phyloP scores from a whole-genome alignment of 768 basidiomycete species.

The Cubamyces lactineus region DNA sequence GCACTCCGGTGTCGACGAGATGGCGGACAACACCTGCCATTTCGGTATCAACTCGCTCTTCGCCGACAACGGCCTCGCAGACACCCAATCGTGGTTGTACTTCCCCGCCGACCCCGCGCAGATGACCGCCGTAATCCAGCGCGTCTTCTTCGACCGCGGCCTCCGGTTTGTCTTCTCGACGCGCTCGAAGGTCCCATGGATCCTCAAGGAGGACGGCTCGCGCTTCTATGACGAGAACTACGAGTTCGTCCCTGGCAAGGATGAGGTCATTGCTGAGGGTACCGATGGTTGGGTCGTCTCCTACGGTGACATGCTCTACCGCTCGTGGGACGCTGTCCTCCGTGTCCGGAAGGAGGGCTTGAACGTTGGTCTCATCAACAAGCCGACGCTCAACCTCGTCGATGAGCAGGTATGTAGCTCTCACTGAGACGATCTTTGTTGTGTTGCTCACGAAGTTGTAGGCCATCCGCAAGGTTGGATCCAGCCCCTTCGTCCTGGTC shows the following conservation, averaged over 20 bases:
- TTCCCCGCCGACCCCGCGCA: constrained; percentile 87
- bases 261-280: constrained; percentile 80
- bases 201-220: constrained; percentile 75
- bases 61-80: constrained; percentile 84
- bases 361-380: constrained; percentile 87
- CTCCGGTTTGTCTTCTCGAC: constrained; percentile 89
- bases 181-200: constrained; percentile 86
- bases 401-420: constrained; percentile 57
- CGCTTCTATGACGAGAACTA: constrained; percentile 72
- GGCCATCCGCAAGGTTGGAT: constrained; percentile 73
- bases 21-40: constrained; percentile 64
- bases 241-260: constrained; percentile 82
- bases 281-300: constrained; percentile 81
- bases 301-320: constrained; percentile 87
- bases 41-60: constrained; percentile 86
- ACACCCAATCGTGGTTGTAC: constrained; percentile 79
- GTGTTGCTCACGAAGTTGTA: background rate
- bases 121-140: constrained; percentile 76
- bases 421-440: no score
- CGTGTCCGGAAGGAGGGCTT: constrained; percentile 70
- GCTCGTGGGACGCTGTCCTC: constrained; percentile 82
- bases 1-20: constrained; percentile 83
- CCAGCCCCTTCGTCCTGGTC: constrained; percentile 77
- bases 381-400: constrained; percentile 79
- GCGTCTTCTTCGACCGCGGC: constrained; percentile 83